These are phyloP conservation scores for Exophiala calicioides DNA, from an alignment of 2,329 filamentous ascomycete species.

Conservation along the genomic window DNA sequence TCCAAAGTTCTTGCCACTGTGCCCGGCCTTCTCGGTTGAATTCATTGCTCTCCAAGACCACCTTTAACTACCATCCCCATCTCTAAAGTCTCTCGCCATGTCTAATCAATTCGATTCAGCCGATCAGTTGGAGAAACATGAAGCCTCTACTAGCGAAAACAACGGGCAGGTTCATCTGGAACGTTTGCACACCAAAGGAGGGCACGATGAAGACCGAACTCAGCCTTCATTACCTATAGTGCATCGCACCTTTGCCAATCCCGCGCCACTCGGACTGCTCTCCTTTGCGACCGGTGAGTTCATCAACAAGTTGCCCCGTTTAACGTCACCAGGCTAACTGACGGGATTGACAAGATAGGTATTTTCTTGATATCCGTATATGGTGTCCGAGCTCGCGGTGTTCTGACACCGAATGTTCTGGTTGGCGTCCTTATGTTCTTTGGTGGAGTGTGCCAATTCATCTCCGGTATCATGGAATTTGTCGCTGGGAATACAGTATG, in stretches of 20 bases:
- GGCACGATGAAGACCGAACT: slow-evolving; percentile 17
- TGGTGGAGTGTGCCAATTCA: slow-evolving; percentile 38
- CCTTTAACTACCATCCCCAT: too few species aligned
- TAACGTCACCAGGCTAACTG: not conserved
- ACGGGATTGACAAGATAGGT: not conserved
- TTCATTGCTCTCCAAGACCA: too few species aligned
- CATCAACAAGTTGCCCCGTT: not conserved
- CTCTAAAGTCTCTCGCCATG: too few species aligned
- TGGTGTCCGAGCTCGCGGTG: slow-evolving; percentile 31
- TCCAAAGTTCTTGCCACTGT: too few species aligned
- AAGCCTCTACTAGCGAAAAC: not conserved
- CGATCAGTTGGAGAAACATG: slow-evolving; percentile 15
- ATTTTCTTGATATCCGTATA: slow-evolving; percentile 33
- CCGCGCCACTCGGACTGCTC: slow-evolving; percentile 38
- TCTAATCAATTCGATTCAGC: slow-evolving; percentile 12
- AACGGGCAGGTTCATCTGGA: slow-evolving; percentile 2
- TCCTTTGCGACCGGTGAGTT: slow-evolving; percentile 40
- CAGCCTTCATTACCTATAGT: slow-evolving; percentile 34
- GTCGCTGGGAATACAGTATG: slow-evolving; percentile 29
- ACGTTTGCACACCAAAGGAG: slow-evolving; percentile 12
- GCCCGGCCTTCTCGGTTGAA: too few species aligned
- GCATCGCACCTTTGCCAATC: slow-evolving; percentile 35
- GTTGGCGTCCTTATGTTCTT: slow-evolving; percentile 42
- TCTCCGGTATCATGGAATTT: slow-evolving; percentile 35
- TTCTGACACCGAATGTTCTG: slow-evolving; percentile 34